These are phyloP conservation scores for Zasmidium angulare DNA, from an alignment of 2,329 filamentous ascomycete genomes.

Conservation along the genomic window DNA sequence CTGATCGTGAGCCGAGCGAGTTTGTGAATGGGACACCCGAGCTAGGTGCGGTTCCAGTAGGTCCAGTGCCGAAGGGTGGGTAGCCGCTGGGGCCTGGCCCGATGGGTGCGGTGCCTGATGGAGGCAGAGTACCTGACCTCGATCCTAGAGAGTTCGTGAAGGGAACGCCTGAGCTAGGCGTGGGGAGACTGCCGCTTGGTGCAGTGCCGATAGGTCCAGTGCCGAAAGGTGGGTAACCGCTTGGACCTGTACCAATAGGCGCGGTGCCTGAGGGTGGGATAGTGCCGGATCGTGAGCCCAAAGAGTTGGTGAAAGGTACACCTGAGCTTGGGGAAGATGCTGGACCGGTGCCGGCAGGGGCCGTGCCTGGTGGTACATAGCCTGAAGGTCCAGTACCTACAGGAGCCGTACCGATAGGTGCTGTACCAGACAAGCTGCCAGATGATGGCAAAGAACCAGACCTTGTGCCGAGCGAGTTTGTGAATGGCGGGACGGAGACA, in stretches of 20 bases:
- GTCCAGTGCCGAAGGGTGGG: too few relatives aligned
- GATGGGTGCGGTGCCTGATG: conserved; percentile 5
- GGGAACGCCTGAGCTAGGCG: neutral
- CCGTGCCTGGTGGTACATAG: conserved; percentile 4
- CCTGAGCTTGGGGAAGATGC: neutral
- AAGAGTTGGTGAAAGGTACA: neutral
- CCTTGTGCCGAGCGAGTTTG: neutral
- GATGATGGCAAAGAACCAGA: neutral
- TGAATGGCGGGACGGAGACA: conserved; percentile 2
- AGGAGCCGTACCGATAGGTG: conserved; percentile 7
- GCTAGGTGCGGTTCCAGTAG: neutral
- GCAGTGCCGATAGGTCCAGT: neutral
- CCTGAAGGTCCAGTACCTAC: neutral
- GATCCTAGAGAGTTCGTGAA: conserved; percentile 8
- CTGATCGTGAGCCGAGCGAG: neutral
- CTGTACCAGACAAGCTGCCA: neutral
- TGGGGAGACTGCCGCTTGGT: neutral
- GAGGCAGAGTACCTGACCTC: conserved; percentile 10
- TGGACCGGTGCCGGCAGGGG: neutral
- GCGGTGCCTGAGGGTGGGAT: conserved; percentile 4
- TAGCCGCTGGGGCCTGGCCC: neutral
- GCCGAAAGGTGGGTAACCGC: neutral
- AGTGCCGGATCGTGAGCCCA: conserved; percentile 10
- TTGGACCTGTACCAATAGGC: neutral
- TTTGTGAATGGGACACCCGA: conserved; percentile 2